Base-by-base conservation (phyloP, 1,284 basidiomycete genomes). In the Moesziomyces antarcticus region DNA sequence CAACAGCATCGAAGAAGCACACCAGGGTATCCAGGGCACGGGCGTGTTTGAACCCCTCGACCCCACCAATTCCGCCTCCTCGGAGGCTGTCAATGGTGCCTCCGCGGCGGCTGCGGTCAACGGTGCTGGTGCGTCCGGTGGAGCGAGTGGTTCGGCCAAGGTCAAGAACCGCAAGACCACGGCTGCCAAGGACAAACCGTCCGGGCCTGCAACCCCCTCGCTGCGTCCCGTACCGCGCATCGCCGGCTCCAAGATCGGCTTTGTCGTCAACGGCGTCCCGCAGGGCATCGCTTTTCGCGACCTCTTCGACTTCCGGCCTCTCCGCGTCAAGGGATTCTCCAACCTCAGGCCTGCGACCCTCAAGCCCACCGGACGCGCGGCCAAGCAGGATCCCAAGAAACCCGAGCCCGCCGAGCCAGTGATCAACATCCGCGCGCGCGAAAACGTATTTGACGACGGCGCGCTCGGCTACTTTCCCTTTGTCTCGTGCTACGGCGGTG, bases 381-480 rank as follows among this genome's bases (percentile, higher is more conserved):
- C 27, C 25, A 70, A 65, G 52, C 45, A 44, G 40, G 48, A 54
- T 7, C 21, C 54, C 3, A 56, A 53, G 20, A 51, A 56, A 13
- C 50, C 42, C 9, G 62, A 62, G 2, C 20, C 49, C 33, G 41
- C 24, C 14, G 73, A 66, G n/a, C 55, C 72, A 9, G 51, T 68
- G 16, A 77, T 82, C 55, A 79, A 79, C n/a, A 37, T 82, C 46
- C 76, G 75, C 37, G 64, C 70, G 24, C 76, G 84, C 13, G 81
- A 93, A 83, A 94, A 94, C 74, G 88, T 89, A 1, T 92, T 93
- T 82, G 95, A 99, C 85, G 97, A 99, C 83, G 97, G 97, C 11
- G 91, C 91, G 20, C 86, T 97, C 7, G 97, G 97, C 0, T 99
- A 99, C 85, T 99, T 94, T 82, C 93, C 95, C 0, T 91, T 97